Conservation (phyloP, 768 basidiomycete species). For the Chiua virens region DNA sequence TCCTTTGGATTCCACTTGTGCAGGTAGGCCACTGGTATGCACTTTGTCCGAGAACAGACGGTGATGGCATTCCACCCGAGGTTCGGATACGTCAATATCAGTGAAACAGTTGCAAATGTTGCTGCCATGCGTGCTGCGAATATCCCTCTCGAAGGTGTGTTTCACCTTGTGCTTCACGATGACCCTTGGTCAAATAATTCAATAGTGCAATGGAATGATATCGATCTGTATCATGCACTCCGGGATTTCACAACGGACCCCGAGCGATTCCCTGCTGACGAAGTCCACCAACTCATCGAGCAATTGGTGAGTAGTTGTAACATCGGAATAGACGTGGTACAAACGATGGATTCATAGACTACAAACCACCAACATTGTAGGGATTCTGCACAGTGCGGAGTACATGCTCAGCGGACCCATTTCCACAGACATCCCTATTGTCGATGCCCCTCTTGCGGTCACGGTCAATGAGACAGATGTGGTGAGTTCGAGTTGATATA, state of each 20-base stretch:
- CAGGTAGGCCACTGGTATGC: slow-evolving; percentile 36
- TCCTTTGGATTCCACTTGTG: slow-evolving; percentile 77
- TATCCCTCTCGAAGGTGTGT: slow-evolving; percentile 67
- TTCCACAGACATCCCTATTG: slow-evolving; percentile 60
- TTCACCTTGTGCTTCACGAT: background rate
- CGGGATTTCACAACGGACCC: slow-evolving; percentile 71
- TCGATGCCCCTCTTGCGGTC: slow-evolving; percentile 61
- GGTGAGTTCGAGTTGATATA: slow-evolving; percentile 37
- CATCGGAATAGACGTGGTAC: background rate
- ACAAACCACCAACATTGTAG: slow-evolving; percentile 26
- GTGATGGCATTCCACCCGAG: background rate
- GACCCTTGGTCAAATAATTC: background rate
- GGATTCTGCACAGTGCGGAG: background rate
- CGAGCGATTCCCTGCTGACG: slow-evolving; percentile 54
- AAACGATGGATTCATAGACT: slow-evolving; percentile 3
- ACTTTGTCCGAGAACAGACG: too few relatives aligned
- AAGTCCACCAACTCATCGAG: slow-evolving; percentile 49
- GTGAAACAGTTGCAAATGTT: slow-evolving; percentile 47
- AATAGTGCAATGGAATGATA: slow-evolving; percentile 73
- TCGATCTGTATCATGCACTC: slow-evolving; percentile 68
- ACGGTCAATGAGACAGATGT: slow-evolving; percentile 58
- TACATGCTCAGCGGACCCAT: background rate
- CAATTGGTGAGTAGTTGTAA: slow-evolving; percentile 46
- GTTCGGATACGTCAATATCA: slow-evolving; percentile 51
- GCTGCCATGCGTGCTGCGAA: slow-evolving; percentile 62